Evolutionary conservation across 2,329 filamentous ascomycete genomes (phyloP).

Genomic region (Xylaria sp.): DNA sequence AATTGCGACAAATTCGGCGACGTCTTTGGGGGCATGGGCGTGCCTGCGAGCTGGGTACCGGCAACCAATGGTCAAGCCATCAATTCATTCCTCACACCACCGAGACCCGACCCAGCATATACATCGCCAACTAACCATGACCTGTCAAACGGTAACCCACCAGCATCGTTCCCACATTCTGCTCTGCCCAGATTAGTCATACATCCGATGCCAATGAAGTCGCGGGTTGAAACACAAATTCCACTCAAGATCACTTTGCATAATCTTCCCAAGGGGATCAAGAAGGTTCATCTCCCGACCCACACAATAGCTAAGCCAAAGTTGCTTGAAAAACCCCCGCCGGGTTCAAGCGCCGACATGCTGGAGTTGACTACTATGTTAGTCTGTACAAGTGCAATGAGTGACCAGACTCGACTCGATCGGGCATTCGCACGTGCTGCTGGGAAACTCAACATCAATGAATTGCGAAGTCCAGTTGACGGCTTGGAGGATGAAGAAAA

Average conservation of each 20-base stretch:
- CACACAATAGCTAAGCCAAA: constrained; percentile 97
- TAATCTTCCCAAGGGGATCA: constrained; percentile 78
- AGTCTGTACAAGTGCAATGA: constrained; percentile 93
- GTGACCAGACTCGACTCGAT: constrained; percentile 71
- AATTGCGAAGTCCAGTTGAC: constrained; percentile 45
- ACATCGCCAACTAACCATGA: constrained; percentile 33
- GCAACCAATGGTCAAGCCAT: constrained; percentile 5
- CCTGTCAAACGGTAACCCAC: constrained; percentile 34
- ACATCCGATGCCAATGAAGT: constrained; percentile 78
- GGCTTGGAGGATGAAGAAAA: constrained; percentile 71
- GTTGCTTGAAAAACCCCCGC: constrained; percentile 77
- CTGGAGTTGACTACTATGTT: constrained; percentile 83
- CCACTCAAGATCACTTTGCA: constrained; percentile 83
- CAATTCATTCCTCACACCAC: background rate
- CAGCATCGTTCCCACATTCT: constrained; percentile 23
- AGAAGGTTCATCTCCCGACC: constrained; percentile 84
- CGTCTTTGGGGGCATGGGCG: constrained; percentile 37
- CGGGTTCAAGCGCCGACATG: constrained; percentile 74
- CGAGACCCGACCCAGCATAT: constrained; percentile 35
- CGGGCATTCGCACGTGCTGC: constrained; percentile 72
- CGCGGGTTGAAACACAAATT: constrained; percentile 95
- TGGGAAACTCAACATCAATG: constrained; percentile 53
- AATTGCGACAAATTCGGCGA: constrained; percentile 53
- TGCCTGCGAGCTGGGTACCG: constrained; percentile 32
- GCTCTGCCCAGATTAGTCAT: constrained; percentile 62